Base-by-base conservation (phyloP, 2,329 filamentous ascomycete species). In the Dactylellina cionopaga region DNA sequence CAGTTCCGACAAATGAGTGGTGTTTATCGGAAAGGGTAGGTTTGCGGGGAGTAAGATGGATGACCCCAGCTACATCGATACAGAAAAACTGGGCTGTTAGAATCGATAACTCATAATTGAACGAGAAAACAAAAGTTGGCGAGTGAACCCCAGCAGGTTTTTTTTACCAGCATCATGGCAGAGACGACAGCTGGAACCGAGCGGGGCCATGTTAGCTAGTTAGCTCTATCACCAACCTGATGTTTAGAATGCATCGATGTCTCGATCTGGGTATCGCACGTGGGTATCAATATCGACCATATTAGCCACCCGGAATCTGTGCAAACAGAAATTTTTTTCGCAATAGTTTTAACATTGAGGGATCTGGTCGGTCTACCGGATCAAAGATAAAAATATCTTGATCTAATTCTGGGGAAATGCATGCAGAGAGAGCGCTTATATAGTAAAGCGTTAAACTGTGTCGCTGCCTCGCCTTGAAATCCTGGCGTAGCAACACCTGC, bases 191-290 rank as follows among this genome's bases (percentile, higher is more conserved):
- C 22, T 44, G 37, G 59, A 64, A 64, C 31, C 59, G 58, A 63
- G 15, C 37, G 49, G 58, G 58, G 19, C 31, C 29, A 54, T n/a
- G 37, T 52, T 33, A 55, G 37, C 24, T 62, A 52, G 46, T 41
- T 65, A 65, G 60, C 60, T 65, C n/a, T 41, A 47, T 56, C 29
- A 31, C 56, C 17, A n/a, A n/a, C 11, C 11, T 22, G 41, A 22
- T 62, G 39, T 19, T 24, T 46, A 7, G 24, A 13, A 22, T 22
- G 19, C n/a, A 52, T 31, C 31, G 24, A 33, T 31, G 25, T 33
- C 43, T 64, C 25, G 59, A 43, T 64, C 46, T 37, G 55, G 59
- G 37, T 64, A 54, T 64, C 59, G 39, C 59, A 64, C 59, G 59
- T 64, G 59, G 27, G 59, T 25, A 37, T 55, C 27, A 17, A 63